phyloP scores from a whole-genome alignment of 2,329 filamentous ascomycete species.

The Neopestalotiopsis clavispora region DNA sequence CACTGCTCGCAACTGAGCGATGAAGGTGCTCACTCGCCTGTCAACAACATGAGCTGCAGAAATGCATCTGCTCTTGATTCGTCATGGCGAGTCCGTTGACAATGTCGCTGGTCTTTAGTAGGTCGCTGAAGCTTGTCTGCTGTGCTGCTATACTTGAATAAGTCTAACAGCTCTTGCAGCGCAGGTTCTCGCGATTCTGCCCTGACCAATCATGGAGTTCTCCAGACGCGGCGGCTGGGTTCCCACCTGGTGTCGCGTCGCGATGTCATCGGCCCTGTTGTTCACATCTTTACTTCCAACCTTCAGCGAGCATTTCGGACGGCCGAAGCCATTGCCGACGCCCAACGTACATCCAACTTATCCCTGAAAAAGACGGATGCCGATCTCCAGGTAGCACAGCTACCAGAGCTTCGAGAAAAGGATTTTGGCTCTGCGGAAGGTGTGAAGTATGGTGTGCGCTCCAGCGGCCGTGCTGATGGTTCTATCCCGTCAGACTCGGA shows the following conservation, averaged over 20 bases:
- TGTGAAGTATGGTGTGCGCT: slow-evolving; percentile 52
- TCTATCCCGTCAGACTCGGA: slow-evolving; percentile 51
- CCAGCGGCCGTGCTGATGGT: slow-evolving; percentile 46
- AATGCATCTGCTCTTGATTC: slow-evolving; percentile 72
- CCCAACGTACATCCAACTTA: slow-evolving; percentile 44
- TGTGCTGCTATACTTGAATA: background rate
- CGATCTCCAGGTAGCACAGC: slow-evolving; percentile 41
- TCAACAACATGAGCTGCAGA: slow-evolving; percentile 29
- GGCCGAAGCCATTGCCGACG: slow-evolving; percentile 67
- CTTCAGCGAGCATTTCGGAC: slow-evolving; percentile 76
- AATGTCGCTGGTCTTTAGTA: slow-evolving; percentile 82
- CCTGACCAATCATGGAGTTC: slow-evolving; percentile 79
- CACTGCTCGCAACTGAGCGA: slow-evolving; percentile 18
- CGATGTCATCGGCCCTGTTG: slow-evolving; percentile 43
- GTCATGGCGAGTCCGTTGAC: slow-evolving; percentile 90
- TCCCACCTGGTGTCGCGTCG: slow-evolving; percentile 55
- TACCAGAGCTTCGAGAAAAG: slow-evolving; percentile 68
- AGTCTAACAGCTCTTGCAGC: slow-evolving; percentile 47
- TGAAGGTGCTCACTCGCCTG: slow-evolving; percentile 4
- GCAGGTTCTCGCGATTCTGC: slow-evolving; percentile 82
- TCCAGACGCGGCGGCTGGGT: slow-evolving; percentile 77
- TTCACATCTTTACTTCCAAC: slow-evolving; percentile 78
- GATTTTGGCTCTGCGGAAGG: slow-evolving; percentile 77
- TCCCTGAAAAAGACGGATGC: background rate
- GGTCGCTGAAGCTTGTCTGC: slow-evolving; percentile 28